Percentiles rank a stretch among this genome's conserved stretches.
phyloP scores from a whole-genome alignment of 2,329 filamentous ascomycete genomes.

The Phaeosphaeriaceae sp. region DNA sequence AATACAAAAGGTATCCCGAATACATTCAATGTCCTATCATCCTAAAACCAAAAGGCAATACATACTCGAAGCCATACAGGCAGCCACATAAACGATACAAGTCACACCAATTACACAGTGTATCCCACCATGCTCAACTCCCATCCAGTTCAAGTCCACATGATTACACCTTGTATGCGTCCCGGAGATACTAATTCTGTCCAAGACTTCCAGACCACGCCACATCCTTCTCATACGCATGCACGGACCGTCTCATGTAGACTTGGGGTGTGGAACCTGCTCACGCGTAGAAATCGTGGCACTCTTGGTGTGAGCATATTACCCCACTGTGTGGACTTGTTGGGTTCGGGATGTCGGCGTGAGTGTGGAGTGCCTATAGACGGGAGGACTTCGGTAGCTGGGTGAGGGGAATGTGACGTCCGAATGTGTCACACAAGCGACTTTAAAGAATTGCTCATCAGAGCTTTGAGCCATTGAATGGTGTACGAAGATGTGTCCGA shows the following conservation, averaged over 20 bases:
- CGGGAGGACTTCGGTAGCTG: not conserved
- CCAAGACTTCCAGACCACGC: not conserved
- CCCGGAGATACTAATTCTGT: not conserved
- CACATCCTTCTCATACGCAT: not conserved
- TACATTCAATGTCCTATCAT: too few species aligned
- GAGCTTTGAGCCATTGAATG: too few species aligned
- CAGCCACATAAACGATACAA: not conserved
- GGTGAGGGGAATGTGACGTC: not conserved
- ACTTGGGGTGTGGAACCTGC: not conserved
- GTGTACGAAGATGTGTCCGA: too few species aligned
- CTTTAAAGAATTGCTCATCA: not conserved
- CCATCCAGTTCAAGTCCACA: not conserved
- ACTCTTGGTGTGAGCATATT: not conserved
- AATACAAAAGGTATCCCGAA: too few species aligned
- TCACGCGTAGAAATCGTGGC: not conserved
- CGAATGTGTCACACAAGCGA: not conserved
- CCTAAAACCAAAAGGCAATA: too few species aligned
- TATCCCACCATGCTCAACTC: not conserved
- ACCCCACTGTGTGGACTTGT: not conserved
- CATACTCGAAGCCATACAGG: not conserved
- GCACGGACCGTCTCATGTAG: not conserved
- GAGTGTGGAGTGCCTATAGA: not conserved
- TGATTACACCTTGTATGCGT: not conserved
- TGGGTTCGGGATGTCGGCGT: not conserved
- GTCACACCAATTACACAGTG: too few species aligned